Evolutionary conservation across 148 eudicot species (phyloP), one percentile per base, ranked within the genome.

Genomic region (Rhododendron ferrugineum): DNA sequence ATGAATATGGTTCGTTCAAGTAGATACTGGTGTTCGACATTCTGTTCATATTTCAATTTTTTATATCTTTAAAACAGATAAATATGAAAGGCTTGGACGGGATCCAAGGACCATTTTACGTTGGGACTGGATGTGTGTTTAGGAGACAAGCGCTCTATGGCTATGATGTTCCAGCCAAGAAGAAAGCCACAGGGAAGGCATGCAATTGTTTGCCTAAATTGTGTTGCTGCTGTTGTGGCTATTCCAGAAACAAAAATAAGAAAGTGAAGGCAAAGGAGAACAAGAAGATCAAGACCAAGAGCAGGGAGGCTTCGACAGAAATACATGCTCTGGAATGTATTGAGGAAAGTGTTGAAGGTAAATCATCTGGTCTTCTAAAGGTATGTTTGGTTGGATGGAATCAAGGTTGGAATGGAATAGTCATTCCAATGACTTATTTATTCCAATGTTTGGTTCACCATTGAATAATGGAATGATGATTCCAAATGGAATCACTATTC

Each of bases 81-180:
- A 54, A 16, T 54, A 95, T 95, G 98, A 94, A 95, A 91, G 98
- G 98, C 34, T 89, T 95, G 83, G 98, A 95, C 83, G 98, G 98
- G 88, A 94, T 95, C 84, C 98, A 95, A 92, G 98, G 98, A 79
- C 98, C 98, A 6, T 94, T 95, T 76, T 95, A 95, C 74, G 96
- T 95, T 1, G 98, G 98, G 32, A 95, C 98, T 15, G 98, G 98
- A 75, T 95, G 98, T 84, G 94, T 92, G 86, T 96, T 96, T 85
- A 90, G 98, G 87, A 90, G 98, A 89, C 98, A 91, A 86, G 98
- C 98, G 13, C 95, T 96, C 46, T 96, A 96, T 83, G 98, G 98
- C 28, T 91, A 85, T 88, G 96, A 93, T 90, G 98, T 98, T 81
- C 98, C 98, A 0, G 90, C 89, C 86, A 91, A 91, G 86, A 93